These are phyloP conservation scores for Grosmannia huntii DNA, from an alignment of 2,329 filamentous ascomycete genomes.

Conservation along the genomic window DNA sequence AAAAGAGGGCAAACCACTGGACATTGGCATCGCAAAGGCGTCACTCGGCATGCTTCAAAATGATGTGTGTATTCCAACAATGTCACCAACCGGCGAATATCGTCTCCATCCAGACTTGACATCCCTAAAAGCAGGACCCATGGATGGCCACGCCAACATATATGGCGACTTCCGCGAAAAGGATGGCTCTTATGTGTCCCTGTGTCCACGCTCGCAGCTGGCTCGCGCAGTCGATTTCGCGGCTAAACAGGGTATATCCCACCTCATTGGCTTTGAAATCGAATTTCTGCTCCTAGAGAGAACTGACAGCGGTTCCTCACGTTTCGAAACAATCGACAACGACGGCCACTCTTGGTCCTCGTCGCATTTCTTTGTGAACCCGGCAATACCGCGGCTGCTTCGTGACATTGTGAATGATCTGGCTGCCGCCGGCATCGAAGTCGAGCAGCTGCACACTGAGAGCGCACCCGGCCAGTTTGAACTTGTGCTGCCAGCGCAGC, in stretches of 20 bases:
- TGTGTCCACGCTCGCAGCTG: slow-evolving; percentile 57
- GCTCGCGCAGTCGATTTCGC: slow-evolving; percentile 39
- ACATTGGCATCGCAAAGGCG: slow-evolving; percentile 50
- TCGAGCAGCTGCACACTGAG: slow-evolving; percentile 67
- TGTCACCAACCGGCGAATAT: slow-evolving; percentile 50
- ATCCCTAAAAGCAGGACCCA: slow-evolving; percentile 46
- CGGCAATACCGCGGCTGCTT: slow-evolving; percentile 42
- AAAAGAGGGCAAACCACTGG: slow-evolving; percentile 27
- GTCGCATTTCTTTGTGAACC: slow-evolving; percentile 48
- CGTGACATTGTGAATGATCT: slow-evolving; percentile 53
- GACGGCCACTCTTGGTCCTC: slow-evolving; percentile 61
- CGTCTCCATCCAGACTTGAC: slow-evolving; percentile 52
- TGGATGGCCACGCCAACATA: slow-evolving; percentile 49
- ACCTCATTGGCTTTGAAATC: slow-evolving; percentile 68
- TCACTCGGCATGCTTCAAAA: slow-evolving; percentile 55
- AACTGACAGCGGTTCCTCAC: neutral
- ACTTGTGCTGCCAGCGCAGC: slow-evolving; percentile 51
- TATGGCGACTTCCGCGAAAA: slow-evolving; percentile 52
- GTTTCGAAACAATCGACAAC: slow-evolving; percentile 28
- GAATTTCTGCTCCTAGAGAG: slow-evolving; percentile 60
- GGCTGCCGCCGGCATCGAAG: slow-evolving; percentile 45
- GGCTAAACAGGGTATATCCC: slow-evolving; percentile 36
- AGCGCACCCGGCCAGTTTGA: slow-evolving; percentile 65
- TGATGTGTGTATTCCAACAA: slow-evolving; percentile 42
- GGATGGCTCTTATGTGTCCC: slow-evolving; percentile 31